phyloP scores from a whole-genome alignment of 2,329 filamentous ascomycete genomes.

The Aspergillus fumigatus region DNA sequence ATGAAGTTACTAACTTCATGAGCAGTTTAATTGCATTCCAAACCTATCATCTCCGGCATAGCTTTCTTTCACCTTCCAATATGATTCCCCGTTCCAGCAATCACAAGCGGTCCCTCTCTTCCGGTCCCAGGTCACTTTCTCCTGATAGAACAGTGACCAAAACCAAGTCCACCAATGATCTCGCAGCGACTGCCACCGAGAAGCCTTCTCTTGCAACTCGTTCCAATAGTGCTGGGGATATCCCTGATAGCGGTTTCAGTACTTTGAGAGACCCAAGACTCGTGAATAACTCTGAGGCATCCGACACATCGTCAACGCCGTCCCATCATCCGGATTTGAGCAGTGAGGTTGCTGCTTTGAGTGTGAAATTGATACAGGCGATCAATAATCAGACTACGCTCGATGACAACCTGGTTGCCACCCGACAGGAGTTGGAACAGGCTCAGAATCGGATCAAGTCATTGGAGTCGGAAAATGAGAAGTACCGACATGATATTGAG shows the following conservation, averaged over 20 bases:
- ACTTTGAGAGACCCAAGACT: conserved; percentile 44
- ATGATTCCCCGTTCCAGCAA: conserved; percentile 34
- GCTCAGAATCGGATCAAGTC: conserved; percentile 63
- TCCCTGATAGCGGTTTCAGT: conserved; percentile 40
- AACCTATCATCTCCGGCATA: conserved; percentile 31
- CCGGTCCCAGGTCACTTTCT: conserved; percentile 30
- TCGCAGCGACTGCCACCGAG: conserved; percentile 31
- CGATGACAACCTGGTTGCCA: conserved; percentile 79
- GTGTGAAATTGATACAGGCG: conserved; percentile 92
- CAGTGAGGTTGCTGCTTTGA: conserved; percentile 80
- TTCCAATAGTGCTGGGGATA: conserved; percentile 26
- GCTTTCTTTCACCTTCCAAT: conserved; percentile 33
- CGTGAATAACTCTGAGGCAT: conserved; percentile 31
- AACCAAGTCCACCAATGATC: conserved; percentile 42
- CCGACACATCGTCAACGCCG: conserved; percentile 29
- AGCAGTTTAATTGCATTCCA: conserved; percentile 37
- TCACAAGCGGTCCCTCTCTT: conserved; percentile 36
- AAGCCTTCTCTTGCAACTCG: conserved; percentile 19
- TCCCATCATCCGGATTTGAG: conserved; percentile 57
- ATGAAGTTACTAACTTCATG: conserved; percentile 10
- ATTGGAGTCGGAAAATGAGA: conserved; percentile 65
- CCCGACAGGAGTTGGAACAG: conserved; percentile 75
- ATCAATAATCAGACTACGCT: conserved; percentile 94
- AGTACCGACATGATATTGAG: conserved; percentile 65
- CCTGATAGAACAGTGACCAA: conserved; percentile 38